These are phyloP conservation scores for Cyclostephanos tholiformis DNA, from an alignment of 108 stramenopile species.

Conservation along the genomic window DNA sequence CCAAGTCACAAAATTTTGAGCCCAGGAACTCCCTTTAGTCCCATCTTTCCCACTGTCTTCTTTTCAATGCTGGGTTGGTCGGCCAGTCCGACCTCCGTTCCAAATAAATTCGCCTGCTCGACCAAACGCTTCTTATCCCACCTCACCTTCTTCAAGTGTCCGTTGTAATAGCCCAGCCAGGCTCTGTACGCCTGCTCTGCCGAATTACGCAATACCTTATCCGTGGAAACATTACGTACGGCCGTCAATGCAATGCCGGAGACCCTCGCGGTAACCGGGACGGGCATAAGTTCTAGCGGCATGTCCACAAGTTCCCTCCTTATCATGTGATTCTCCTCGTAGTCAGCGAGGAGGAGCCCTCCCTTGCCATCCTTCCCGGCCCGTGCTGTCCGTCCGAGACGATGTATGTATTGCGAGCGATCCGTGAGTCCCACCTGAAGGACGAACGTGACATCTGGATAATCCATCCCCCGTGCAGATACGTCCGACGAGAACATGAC, in stretches of 20 bases:
- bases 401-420: slow-evolving; percentile 89
- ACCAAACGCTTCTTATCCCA: slow-evolving; percentile 62
- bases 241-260: background rate
- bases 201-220: slow-evolving; percentile 22
- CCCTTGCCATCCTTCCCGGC: slow-evolving; percentile 74
- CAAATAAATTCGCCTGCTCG: slow-evolving; percentile 56
- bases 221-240: background rate
- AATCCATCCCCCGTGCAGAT: slow-evolving; percentile 88
- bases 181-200: slow-evolving; percentile 66
- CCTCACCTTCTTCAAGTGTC: slow-evolving; percentile 52
- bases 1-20: slow-evolving; percentile 36
- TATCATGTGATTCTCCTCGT: slow-evolving; percentile 51
- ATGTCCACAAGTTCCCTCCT: slow-evolving; percentile 51
- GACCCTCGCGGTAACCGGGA: slow-evolving; percentile 20
- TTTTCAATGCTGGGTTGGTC: slow-evolving; percentile 71
- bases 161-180: slow-evolving; percentile 91
- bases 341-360: slow-evolving; percentile 52
- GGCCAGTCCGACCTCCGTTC: slow-evolving; percentile 49
- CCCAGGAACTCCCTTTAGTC: slow-evolving; percentile 73
- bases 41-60: slow-evolving; percentile 90
- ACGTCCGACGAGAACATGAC: slow-evolving; percentile 86
- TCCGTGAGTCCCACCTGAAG: slow-evolving; percentile 82
- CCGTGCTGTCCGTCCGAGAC: slow-evolving; percentile 91
- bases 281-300: slow-evolving; percentile 34
- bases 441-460: slow-evolving; percentile 76